These are phyloP conservation scores for Termitomyces sp. DNA, from an alignment of 768 basidiomycete species.

Conservation along the genomic window DNA sequence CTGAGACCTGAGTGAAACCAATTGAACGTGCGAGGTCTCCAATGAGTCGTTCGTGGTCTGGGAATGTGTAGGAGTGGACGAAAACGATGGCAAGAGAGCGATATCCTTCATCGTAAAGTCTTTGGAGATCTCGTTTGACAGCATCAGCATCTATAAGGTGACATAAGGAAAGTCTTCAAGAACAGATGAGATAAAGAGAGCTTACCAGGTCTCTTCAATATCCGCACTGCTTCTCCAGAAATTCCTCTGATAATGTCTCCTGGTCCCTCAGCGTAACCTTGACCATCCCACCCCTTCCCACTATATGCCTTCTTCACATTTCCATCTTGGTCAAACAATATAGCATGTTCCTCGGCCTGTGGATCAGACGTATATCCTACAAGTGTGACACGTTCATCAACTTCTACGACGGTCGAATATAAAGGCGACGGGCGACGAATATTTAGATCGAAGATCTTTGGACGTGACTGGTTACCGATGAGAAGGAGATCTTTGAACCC, in stretches of 20 bases:
- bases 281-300: conserved; percentile 73
- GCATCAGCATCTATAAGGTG: conserved; percentile 37
- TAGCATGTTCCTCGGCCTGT: conserved; percentile 63
- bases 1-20: conserved; percentile 88
- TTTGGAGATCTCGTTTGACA: conserved; percentile 57
- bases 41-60: conserved; percentile 74
- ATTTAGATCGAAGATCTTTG: conserved; percentile 91
- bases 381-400: conserved; percentile 90
- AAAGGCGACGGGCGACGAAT: conserved; percentile 74
- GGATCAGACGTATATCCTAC: conserved; percentile 94
- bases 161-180: conserved; percentile 1
- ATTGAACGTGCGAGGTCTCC: conserved; percentile 68
- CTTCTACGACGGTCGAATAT: conserved; percentile 69
- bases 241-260: conserved; percentile 78
- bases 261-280: conserved; percentile 67
- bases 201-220: conserved; percentile 68
- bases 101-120: conserved; percentile 75
- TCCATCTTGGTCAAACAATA: conserved; percentile 73
- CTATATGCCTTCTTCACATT: conserved; percentile 61
- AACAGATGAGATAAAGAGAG: not conserved
- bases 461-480: conserved; percentile 93
- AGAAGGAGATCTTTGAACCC: conserved; percentile 89
- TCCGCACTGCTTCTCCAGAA: conserved; percentile 85
- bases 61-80: conserved; percentile 89
- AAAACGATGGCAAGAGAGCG: conserved; percentile 86